Evolutionary conservation across 2,329 filamentous ascomycete species (phyloP).

Genomic region (Alternaria sp.): DNA sequence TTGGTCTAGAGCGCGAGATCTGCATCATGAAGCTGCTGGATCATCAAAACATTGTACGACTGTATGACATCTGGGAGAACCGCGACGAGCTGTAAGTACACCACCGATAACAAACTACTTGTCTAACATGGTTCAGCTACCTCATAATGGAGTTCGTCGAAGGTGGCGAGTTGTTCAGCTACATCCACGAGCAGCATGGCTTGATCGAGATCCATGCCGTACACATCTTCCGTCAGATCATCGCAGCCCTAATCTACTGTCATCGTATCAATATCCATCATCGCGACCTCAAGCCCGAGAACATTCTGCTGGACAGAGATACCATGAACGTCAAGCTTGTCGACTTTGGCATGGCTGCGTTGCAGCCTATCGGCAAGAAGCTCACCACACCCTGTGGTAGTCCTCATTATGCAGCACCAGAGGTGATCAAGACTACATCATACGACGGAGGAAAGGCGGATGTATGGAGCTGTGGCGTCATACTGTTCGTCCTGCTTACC

Average conservation of each 20-base stretch:
- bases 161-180: slow-evolving; percentile 83
- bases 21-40: slow-evolving; percentile 96
- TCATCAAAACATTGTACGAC: slow-evolving; percentile 90
- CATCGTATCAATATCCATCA: slow-evolving; percentile 96
- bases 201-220: slow-evolving; percentile 81
- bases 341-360: slow-evolving; percentile 96
- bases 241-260: slow-evolving; percentile 89
- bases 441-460: slow-evolving; percentile 89
- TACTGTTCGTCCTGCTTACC: slow-evolving; percentile 83
- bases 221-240: slow-evolving; percentile 89
- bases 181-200: slow-evolving; percentile 76
- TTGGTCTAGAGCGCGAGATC: slow-evolving; percentile 91
- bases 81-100: slow-evolving; percentile 82
- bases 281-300: slow-evolving; percentile 95
- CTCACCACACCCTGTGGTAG: slow-evolving; percentile 93
- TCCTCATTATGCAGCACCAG: slow-evolving; percentile 94
- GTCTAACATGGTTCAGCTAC: slow-evolving; percentile 66
- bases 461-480: slow-evolving; percentile 84
- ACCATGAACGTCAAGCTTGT: slow-evolving; percentile 84
- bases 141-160: slow-evolving; percentile 93
- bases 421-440: slow-evolving; percentile 76
- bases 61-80: slow-evolving; percentile 99
- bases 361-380: slow-evolving; percentile 80
- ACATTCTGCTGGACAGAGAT: slow-evolving; percentile 81
- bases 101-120: background rate